These are phyloP conservation scores for Tirmania nivea DNA, from an alignment of 495 filamentous ascomycete species.

Conservation along the genomic window DNA sequence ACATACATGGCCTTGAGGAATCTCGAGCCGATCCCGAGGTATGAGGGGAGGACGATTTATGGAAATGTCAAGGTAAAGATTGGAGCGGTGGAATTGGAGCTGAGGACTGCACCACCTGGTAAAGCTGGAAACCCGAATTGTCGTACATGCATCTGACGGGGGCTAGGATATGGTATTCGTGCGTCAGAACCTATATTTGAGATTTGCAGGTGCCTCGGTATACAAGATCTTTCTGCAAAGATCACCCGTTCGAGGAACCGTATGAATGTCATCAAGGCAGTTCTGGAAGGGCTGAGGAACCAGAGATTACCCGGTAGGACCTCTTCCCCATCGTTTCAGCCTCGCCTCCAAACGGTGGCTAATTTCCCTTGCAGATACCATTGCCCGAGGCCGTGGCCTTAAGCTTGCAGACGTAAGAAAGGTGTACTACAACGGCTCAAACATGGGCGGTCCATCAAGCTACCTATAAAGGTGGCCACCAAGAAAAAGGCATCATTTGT, in stretches of 20 bases:
- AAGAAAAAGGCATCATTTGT: no score
- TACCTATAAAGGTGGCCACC: no score
- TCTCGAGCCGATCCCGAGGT: constrained; percentile 68
- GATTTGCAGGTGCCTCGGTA: constrained; percentile 63
- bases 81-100: constrained; percentile 55
- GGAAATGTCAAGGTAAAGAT: constrained; percentile 70
- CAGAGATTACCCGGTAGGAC: constrained; percentile 33
- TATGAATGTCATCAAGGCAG: constrained; percentile 91
- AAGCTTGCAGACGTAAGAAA: constrained; percentile 91
- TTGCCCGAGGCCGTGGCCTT: constrained; percentile 67
- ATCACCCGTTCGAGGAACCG: constrained; percentile 65
- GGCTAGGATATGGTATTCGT: constrained; percentile 68
- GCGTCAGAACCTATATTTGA: constrained; percentile 81
- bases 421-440: constrained; percentile 73
- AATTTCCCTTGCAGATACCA: constrained; percentile 40
- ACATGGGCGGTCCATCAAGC: neutral
- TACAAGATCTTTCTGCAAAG: constrained; percentile 62
- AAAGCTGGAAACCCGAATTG: constrained; percentile 14
- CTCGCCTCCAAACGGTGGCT: no score
- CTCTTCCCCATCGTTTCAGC: no score
- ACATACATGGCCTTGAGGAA: constrained; percentile 57
- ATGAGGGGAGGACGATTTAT: constrained; percentile 78
- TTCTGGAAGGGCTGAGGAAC: constrained; percentile 54
- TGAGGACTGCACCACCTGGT: constrained; percentile 77
- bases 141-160: no score